Evolutionary conservation across 306 rosid species (phyloP).

Genomic region (Lathyrus oleraceus): DNA sequence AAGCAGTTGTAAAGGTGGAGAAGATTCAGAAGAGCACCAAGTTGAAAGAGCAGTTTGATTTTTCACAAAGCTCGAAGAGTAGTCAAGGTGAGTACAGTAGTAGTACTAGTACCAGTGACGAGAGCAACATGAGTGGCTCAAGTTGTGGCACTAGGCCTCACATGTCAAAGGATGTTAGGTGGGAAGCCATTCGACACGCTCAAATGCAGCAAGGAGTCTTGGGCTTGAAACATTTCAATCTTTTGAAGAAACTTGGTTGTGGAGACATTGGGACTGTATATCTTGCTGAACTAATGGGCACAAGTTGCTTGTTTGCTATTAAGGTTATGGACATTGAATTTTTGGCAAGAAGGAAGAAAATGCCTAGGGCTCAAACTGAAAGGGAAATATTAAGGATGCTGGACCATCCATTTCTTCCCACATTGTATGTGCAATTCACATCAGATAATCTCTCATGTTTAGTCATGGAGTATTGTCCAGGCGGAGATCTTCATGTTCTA

Average conservation of each 20-base stretch:
- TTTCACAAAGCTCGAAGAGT: conserved; percentile 93
- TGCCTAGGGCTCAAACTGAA: conserved; percentile 96
- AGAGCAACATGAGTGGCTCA: conserved; percentile 77
- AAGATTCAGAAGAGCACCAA: conserved; percentile 42
- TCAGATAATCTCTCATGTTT: conserved; percentile 94
- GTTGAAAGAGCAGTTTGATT: conserved; percentile 71
- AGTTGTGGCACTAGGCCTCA: conserved; percentile 95
- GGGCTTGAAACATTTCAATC: conserved; percentile 82
- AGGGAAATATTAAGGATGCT: conserved; percentile 91
- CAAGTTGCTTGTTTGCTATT: conserved; percentile 85
- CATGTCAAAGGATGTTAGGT: conserved; percentile 95
- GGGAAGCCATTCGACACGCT: conserved; percentile 82
- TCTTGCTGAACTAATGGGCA: conserved; percentile 84
- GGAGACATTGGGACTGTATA: conserved; percentile 98
- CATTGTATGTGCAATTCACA: conserved; percentile 82
- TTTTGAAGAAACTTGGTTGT: conserved; percentile 94
- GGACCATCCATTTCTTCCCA: conserved; percentile 98
- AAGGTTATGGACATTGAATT: conserved; percentile 98
- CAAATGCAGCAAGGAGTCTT: conserved; percentile 67
- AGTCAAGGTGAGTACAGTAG: conserved; percentile 94
- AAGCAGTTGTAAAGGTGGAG: conserved; percentile 48
- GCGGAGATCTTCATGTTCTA: conserved; percentile 98
- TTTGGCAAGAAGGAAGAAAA: conserved; percentile 88
- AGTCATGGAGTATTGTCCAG: conserved; percentile 98
- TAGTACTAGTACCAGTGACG: conserved; percentile 94